phyloP scores from a whole-genome alignment of 2,329 filamentous ascomycete species.

The Alternaria alternata region DNA sequence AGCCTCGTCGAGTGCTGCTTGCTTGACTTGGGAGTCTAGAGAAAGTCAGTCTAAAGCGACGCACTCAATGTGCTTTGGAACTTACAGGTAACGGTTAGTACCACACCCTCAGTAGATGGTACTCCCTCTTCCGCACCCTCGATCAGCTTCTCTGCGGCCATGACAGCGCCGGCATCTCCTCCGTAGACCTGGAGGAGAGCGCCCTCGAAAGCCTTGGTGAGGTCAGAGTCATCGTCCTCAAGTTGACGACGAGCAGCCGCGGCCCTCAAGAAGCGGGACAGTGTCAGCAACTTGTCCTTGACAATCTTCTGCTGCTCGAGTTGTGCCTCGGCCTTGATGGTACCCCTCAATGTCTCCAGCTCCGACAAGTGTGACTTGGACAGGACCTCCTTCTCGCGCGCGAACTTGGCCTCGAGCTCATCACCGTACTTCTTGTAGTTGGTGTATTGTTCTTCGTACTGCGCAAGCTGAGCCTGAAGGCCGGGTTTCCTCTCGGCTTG shows the following conservation, averaged over 20 bases:
- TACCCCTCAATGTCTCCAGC: slow-evolving; percentile 63
- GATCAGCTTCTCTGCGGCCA: slow-evolving; percentile 79
- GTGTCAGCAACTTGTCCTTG: slow-evolving; percentile 70
- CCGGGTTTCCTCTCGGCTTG: slow-evolving; percentile 79
- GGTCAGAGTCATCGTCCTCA: slow-evolving; percentile 75
- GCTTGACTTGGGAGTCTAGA: slow-evolving; percentile 67
- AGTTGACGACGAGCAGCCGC: slow-evolving; percentile 77
- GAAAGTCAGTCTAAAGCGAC: slow-evolving; percentile 19
- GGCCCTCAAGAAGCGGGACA: slow-evolving; percentile 82
- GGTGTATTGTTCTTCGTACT: slow-evolving; percentile 76
- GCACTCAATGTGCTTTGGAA: slow-evolving; percentile 16
- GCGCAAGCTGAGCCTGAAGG: slow-evolving; percentile 71
- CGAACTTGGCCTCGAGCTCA: slow-evolving; percentile 71
- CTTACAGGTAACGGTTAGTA: slow-evolving; percentile 76
- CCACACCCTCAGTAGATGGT: slow-evolving; percentile 69
- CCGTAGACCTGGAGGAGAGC: slow-evolving; percentile 80
- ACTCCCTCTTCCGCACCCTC: slow-evolving; percentile 74
- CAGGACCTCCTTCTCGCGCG: slow-evolving; percentile 65
- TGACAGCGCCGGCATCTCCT: slow-evolving; percentile 77
- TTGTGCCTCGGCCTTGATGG: slow-evolving; percentile 63
- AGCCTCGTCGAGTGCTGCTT: slow-evolving; percentile 56
- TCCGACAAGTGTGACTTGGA: slow-evolving; percentile 65
- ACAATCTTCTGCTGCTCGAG: slow-evolving; percentile 58
- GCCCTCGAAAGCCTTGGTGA: slow-evolving; percentile 83
- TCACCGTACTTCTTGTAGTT: slow-evolving; percentile 79